Evolutionary conservation across 1,284 basidiomycete species (phyloP).

Genomic region (Caloboletus firmus): DNA sequence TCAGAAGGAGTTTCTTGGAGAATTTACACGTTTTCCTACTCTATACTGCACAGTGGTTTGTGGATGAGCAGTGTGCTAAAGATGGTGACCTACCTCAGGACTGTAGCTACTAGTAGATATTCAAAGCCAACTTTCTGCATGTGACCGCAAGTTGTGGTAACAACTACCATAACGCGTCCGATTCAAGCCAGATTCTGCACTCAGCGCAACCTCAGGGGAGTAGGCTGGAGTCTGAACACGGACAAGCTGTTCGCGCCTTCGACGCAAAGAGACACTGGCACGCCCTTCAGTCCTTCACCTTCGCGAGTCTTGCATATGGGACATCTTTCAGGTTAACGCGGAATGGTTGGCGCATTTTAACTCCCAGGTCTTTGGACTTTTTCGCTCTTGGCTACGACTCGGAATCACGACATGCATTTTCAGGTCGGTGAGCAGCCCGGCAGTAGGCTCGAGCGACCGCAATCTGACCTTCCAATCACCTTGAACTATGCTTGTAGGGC

Average conservation of each 20-base stretch:
- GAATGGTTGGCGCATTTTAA: neutral
- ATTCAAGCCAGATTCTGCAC: neutral
- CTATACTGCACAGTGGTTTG: neutral
- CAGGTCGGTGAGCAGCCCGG: neutral
- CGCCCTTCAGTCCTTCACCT: neutral
- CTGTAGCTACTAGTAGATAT: neutral
- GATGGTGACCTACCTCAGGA: neutral
- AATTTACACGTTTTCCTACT: conserved; percentile 7
- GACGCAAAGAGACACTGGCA: neutral
- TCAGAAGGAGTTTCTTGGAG: conserved; percentile 11
- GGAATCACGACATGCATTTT: neutral
- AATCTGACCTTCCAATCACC: neutral
- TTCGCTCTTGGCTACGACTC: neutral
- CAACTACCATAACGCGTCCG: neutral
- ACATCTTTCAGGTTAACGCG: neutral
- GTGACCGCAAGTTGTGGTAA: neutral
- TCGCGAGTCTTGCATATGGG: too few relatives aligned
- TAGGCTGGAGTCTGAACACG: neutral
- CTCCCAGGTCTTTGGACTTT: neutral
- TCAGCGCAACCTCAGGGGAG: neutral
- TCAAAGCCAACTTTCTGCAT: neutral
- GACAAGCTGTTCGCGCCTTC: neutral
- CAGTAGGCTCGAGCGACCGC: neutral
- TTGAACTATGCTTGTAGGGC: neutral
- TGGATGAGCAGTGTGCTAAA: neutral